Percentiles rank a stretch among this genome's conserved stretches.
Conservation (phyloP, 2,329 filamentous ascomycete genomes). For the Chalara sp. region DNA sequence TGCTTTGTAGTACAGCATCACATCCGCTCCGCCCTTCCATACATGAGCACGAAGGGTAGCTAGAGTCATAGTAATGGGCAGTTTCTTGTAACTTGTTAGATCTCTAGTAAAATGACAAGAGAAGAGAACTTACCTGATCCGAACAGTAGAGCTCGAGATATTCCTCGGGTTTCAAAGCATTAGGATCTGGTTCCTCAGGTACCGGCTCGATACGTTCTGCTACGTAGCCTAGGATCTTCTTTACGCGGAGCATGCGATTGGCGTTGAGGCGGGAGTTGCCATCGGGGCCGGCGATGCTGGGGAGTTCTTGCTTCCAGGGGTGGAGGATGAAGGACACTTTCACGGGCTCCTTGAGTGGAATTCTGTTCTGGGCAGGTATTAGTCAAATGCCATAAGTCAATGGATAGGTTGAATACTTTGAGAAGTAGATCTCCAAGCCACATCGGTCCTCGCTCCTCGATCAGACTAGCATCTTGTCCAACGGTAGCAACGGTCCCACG, state of each 20-base stretch:
- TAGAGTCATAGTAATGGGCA: conserved; percentile 83
- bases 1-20: conserved; percentile 82
- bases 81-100: conserved; percentile 25
- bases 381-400: background rate
- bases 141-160: conserved; percentile 95
- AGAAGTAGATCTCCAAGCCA: conserved; percentile 90
- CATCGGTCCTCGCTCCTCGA: conserved; percentile 81
- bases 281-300: conserved; percentile 66
- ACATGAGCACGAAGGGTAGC: conserved; percentile 85
- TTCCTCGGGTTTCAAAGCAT: conserved; percentile 72
- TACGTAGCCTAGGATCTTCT: conserved; percentile 89
- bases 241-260: conserved; percentile 91
- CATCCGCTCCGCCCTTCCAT: conserved; percentile 93
- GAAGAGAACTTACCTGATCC: conserved; percentile 60
- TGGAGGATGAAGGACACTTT: conserved; percentile 94
- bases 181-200: conserved; percentile 50
- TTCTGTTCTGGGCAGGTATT: conserved; percentile 56
- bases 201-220: conserved; percentile 80
- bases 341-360: conserved; percentile 81
- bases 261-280: conserved; percentile 88
- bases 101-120: background rate
- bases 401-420: conserved; percentile 36
- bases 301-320: conserved; percentile 69
- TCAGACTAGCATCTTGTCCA: conserved; percentile 68
- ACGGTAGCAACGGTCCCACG: conserved; percentile 78